Percentiles rank a stretch among this genome's conserved stretches.
These are phyloP conservation scores for Fusarium pseudocircinatum DNA, from an alignment of 2,329 filamentous ascomycete species.

Conservation along the genomic window DNA sequence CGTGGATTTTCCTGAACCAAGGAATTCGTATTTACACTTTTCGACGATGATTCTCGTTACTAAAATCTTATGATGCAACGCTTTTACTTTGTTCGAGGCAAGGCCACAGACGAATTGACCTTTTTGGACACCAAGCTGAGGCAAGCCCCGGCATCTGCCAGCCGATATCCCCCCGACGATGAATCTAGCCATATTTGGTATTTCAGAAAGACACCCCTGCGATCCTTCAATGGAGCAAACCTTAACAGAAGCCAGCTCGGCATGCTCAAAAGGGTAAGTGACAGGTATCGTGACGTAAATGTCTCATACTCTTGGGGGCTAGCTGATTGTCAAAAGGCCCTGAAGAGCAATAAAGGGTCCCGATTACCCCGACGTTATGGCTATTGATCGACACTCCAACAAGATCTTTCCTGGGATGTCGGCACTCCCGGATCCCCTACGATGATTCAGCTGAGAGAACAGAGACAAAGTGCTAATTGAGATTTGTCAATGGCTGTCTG, in stretches of 20 bases:
- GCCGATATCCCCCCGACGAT: not conserved
- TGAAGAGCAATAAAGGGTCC: not conserved
- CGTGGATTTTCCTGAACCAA: not conserved
- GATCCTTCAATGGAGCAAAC: not conserved
- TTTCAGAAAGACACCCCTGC: not conserved
- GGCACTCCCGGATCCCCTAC: not conserved
- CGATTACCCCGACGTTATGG: not conserved
- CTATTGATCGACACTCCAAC: not conserved
- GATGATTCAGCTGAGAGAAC: not conserved
- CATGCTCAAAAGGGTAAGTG: not conserved
- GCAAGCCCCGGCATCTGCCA: not conserved
- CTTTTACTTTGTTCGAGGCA: not conserved
- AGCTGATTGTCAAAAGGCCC: not conserved
- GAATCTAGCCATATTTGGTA: not conserved
- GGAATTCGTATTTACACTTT: not conserved
- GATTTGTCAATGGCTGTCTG: not conserved
- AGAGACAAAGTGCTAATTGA: not conserved
- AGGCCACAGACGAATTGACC: not conserved
- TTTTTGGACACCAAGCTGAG: not conserved
- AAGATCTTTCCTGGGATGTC: not conserved
- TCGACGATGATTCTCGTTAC: not conserved
- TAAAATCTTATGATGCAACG: not conserved
- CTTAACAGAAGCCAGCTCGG: not conserved
- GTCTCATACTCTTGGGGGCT: not conserved
- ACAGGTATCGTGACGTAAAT: not conserved